Conservation (phyloP, 352 stramenopile species). For the Globisporangium paddicum region DNA sequence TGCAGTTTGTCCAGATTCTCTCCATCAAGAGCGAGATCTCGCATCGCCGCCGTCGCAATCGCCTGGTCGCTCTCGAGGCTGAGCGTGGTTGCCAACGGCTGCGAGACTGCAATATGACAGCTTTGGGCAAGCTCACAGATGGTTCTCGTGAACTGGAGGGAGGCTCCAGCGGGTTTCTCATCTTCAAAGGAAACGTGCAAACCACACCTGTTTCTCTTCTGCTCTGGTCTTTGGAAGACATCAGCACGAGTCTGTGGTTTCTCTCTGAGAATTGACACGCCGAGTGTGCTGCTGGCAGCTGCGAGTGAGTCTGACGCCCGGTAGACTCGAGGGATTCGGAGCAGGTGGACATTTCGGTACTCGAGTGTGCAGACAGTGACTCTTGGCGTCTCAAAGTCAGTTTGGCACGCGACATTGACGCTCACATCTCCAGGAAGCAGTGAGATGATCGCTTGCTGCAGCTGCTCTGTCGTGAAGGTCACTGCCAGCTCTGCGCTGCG, state of each 20-base stretch:
- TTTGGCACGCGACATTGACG: neutral
- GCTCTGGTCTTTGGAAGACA: neutral
- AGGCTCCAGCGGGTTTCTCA: neutral
- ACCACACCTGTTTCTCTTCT: constrained; percentile 1
- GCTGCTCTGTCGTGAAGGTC: neutral
- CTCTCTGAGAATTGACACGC: neutral
- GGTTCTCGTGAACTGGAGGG: constrained; percentile 8
- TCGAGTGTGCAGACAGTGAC: constrained; percentile 3
- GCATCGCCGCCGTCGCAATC: constrained; percentile 6
- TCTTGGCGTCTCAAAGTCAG: neutral
- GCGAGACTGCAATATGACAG: neutral
- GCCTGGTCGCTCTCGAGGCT: constrained; percentile 1
- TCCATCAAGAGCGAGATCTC: constrained; percentile 6
- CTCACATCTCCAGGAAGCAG: neutral
- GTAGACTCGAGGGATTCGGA: constrained; percentile 3
- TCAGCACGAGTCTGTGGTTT: neutral
- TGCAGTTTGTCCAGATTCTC: constrained; percentile 13
- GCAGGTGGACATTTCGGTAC: neutral
- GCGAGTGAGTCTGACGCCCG: neutral
- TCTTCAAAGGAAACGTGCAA: constrained; percentile 2
- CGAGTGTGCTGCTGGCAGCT: neutral
- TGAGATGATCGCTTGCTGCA: neutral
- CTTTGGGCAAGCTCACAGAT: constrained; percentile 1
- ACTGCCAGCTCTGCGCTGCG: constrained; percentile 3
- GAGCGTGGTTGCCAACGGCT: neutral